These are phyloP conservation scores for Debaryomyces coudertii DNA, from an alignment of 1,139 yeast species.

Conservation along the genomic window DNA sequence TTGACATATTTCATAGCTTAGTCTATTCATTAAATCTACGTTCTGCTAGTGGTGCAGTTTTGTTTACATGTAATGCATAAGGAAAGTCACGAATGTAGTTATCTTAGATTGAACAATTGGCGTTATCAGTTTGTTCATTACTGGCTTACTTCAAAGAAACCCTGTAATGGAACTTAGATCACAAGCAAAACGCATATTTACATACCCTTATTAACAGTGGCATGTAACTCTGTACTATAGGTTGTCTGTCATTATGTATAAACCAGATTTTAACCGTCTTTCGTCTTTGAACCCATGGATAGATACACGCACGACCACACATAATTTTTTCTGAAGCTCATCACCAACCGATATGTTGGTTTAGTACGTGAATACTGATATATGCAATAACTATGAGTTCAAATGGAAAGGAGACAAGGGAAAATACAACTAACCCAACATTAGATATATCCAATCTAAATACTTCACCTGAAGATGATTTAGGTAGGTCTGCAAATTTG, in stretches of 20 bases:
- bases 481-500: neutral
- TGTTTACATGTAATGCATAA: too few relatives aligned
- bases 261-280: neutral
- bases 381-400: neutral
- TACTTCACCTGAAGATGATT: neutral
- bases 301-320: neutral
- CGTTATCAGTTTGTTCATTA: too few relatives aligned
- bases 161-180: neutral
- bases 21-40: neutral
- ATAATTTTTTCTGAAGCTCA: conserved; percentile 2
- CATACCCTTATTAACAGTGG: too few relatives aligned
- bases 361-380: neutral
- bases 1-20: conserved; percentile 3
- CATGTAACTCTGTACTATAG: too few relatives aligned
- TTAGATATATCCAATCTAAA: neutral
- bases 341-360: neutral
- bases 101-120: too few relatives aligned
- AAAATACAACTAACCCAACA: neutral
- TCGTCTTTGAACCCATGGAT: neutral
- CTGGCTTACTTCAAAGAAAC: neutral
- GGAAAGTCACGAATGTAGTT: too few relatives aligned
- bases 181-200: too few relatives aligned
- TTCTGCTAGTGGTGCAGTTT: neutral
- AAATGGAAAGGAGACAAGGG: neutral
- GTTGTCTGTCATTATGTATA: too few relatives aligned